Conservation (phyloP, 768 basidiomycete genomes). For the Psilocybe subaeruginosa region DNA sequence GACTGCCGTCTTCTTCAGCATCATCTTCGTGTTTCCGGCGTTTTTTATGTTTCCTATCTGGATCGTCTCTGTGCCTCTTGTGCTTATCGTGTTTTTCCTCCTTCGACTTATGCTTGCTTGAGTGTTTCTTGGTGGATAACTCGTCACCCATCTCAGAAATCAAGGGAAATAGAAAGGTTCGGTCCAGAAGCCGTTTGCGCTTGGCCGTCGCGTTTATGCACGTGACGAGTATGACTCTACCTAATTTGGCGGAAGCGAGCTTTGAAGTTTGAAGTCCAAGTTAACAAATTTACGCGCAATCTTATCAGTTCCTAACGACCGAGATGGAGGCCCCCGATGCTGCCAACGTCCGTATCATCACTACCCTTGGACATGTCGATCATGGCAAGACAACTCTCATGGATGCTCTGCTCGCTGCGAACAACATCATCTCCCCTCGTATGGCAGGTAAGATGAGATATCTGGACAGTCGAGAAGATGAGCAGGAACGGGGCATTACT, state of each 20-base stretch:
- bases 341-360: constrained; percentile 72
- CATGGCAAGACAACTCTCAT: constrained; percentile 97
- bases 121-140: constrained; percentile 37
- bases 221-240: constrained; percentile 13
- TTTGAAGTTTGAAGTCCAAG: neutral
- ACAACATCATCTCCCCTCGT: constrained; percentile 93
- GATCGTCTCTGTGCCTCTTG: constrained; percentile 27
- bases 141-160: constrained; percentile 36
- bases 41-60: constrained; percentile 56
- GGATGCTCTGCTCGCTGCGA: constrained; percentile 94
- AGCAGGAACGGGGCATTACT: constrained; percentile 96
- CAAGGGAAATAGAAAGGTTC: neutral
- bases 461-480: constrained; percentile 94
- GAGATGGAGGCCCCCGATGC: constrained; percentile 41
- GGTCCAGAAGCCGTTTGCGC: neutral
- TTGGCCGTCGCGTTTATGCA: constrained; percentile 11
- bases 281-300: constrained; percentile 3
- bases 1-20: constrained; percentile 33
- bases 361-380: constrained; percentile 89
- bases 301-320: constrained; percentile 7
- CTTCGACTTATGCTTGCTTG: constrained; percentile 18
- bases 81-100: constrained; percentile 38
- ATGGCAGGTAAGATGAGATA: constrained; percentile 98
- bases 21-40: constrained; percentile 53
- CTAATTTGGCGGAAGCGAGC: neutral